phyloP scores from a whole-genome alignment of 2,329 filamentous ascomycete species.

The Cadophora malorum region DNA sequence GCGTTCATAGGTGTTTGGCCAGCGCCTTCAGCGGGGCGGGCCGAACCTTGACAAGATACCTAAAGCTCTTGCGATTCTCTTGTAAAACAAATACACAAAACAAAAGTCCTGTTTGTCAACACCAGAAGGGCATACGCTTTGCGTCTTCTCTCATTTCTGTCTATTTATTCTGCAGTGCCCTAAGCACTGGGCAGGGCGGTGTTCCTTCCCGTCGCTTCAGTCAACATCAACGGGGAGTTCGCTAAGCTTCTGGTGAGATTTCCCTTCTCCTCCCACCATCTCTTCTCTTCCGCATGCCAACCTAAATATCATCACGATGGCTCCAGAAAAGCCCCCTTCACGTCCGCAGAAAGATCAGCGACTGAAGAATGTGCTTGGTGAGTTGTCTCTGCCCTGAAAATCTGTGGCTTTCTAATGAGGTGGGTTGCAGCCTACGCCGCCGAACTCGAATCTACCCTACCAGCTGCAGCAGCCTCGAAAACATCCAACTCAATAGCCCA shows the following conservation, averaged over 20 bases:
- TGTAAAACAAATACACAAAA: slow-evolving; percentile 13
- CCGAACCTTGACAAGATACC: slow-evolving; percentile 8
- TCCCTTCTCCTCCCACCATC: background rate
- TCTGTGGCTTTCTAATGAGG: slow-evolving; percentile 29
- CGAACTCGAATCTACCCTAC: slow-evolving; percentile 38
- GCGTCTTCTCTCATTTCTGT: background rate
- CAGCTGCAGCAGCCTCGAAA: slow-evolving; percentile 31
- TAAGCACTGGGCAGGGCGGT: background rate
- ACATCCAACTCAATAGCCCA: slow-evolving; percentile 43
- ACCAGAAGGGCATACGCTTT: background rate
- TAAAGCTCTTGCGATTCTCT: slow-evolving; percentile 12
- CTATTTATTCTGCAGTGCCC: background rate
- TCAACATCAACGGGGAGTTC: background rate
- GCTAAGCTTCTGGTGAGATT: slow-evolving; percentile 15
- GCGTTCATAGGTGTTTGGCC: slow-evolving; percentile 19
- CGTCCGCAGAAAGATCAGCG: slow-evolving; percentile 45
- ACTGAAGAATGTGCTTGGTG: slow-evolving; percentile 45
- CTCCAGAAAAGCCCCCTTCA: slow-evolving; percentile 19
- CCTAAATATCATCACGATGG: slow-evolving; percentile 32
- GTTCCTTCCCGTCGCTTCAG: background rate
- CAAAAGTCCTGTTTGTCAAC: background rate
- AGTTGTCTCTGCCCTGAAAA: slow-evolving; percentile 25
- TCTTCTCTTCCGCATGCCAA: background rate
- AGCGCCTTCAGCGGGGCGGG: slow-evolving; percentile 6
- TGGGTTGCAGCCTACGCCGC: slow-evolving; percentile 37